Percentiles rank a stretch among this genome's conserved stretches.
phyloP scores from a whole-genome alignment of 192 early-diverging fungal genomes.

The Backusella morwellensis region DNA sequence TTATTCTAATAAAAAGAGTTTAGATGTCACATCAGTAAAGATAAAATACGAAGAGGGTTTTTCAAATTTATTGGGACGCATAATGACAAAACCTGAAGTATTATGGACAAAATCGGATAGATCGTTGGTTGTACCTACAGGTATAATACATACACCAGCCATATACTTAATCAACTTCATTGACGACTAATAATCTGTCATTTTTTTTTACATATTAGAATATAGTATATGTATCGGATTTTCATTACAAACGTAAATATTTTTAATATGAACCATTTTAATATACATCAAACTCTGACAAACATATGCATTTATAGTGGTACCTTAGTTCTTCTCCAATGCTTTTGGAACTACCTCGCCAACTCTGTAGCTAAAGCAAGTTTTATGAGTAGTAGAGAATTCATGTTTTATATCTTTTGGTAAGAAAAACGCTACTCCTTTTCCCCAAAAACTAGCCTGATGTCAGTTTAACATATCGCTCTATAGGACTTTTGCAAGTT shows the following conservation, averaged over 20 bases:
- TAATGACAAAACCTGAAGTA: constrained; percentile 23
- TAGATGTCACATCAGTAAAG: constrained; percentile 26
- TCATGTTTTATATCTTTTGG: constrained; percentile 42
- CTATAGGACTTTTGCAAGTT: constrained; percentile 28
- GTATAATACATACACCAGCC: not conserved
- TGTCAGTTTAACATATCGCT: not conserved
- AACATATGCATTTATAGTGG: constrained; percentile 19
- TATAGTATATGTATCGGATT: constrained; percentile 39
- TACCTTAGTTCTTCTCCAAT: constrained; percentile 39
- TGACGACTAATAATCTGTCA: no score
- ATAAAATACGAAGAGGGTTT: constrained; percentile 43
- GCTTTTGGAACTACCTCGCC: constrained; percentile 45
- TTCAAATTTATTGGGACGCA: constrained; percentile 5
- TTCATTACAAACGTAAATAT: constrained; percentile 37
- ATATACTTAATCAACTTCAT: not conserved
- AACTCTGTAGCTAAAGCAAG: constrained; percentile 37
- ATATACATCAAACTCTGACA: not conserved
- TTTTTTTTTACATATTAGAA: constrained; percentile 13
- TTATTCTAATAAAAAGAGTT: not conserved
- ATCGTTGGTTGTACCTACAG: constrained; percentile 24
- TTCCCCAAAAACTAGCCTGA: not conserved
- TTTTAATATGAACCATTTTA: not conserved
- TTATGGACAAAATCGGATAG: constrained; percentile 30
- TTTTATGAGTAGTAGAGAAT: constrained; percentile 46
- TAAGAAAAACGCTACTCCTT: constrained; percentile 12